Percentiles rank a stretch among this genome's conserved stretches.
phyloP scores from a whole-genome alignment of 495 filamentous ascomycete genomes.

The Neurospora hispaniola region DNA sequence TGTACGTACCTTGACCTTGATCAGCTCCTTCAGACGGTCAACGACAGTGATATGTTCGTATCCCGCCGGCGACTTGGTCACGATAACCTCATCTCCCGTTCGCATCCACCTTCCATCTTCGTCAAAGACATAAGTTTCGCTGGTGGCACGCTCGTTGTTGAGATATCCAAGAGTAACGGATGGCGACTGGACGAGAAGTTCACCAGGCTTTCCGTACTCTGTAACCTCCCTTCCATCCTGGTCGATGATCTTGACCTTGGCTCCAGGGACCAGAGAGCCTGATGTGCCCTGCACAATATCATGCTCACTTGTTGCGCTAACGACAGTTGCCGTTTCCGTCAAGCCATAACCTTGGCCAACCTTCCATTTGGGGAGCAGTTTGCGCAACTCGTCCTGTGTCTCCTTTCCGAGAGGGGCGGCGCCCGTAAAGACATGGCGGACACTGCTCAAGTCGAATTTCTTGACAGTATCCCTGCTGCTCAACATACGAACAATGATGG shows the following conservation, averaged over 20 bases:
- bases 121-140: slow-evolving; percentile 67
- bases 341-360: slow-evolving; percentile 80
- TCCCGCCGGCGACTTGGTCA: slow-evolving; percentile 50
- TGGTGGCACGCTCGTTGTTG: slow-evolving; percentile 72
- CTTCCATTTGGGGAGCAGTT: slow-evolving; percentile 52
- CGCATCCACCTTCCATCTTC: slow-evolving; percentile 66
- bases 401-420: slow-evolving; percentile 77
- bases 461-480: slow-evolving; percentile 51
- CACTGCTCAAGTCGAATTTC: slow-evolving; percentile 66
- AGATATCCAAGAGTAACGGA: slow-evolving; percentile 75
- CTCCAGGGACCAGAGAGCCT: slow-evolving; percentile 58
- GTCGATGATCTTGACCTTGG: slow-evolving; percentile 59
- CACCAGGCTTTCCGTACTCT: slow-evolving; percentile 65
- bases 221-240: slow-evolving; percentile 68
- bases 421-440: slow-evolving; percentile 60
- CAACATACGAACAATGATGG: slow-evolving; percentile 74
- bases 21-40: slow-evolving; percentile 86
- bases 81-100: slow-evolving; percentile 76
- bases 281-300: slow-evolving; percentile 67
- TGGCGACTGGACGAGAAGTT: slow-evolving; percentile 66
- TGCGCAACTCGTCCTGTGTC: slow-evolving; percentile 56
- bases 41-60: slow-evolving; percentile 76
- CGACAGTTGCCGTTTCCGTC: slow-evolving; percentile 73
- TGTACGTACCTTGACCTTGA: slow-evolving; percentile 73
- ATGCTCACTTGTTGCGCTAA: slow-evolving; percentile 49